phyloP scores from a whole-genome alignment of 1,284 basidiomycete species.

The Cerioporus squamosus region DNA sequence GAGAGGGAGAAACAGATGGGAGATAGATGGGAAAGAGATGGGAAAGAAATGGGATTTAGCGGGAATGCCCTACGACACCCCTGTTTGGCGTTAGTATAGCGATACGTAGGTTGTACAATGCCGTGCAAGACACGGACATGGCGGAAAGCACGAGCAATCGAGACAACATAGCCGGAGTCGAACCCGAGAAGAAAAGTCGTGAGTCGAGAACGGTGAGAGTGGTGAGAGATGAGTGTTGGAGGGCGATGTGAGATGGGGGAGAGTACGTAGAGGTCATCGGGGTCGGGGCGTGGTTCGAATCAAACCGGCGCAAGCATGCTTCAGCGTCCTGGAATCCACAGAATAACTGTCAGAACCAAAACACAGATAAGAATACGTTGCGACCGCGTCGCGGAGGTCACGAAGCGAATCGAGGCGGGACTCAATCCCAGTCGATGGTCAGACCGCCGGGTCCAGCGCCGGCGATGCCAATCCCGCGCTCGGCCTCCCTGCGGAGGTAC shows the following conservation, averaged over 20 bases:
- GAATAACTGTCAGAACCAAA: conserved; percentile 15
- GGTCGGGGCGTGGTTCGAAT: neutral
- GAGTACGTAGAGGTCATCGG: too few species aligned
- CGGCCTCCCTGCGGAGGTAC: conserved; percentile 81
- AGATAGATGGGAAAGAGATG: neutral
- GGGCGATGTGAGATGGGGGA: neutral
- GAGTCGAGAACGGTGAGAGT: neutral
- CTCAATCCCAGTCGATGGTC: conserved; percentile 75
- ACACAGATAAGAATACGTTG: neutral
- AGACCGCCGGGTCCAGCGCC: conserved; percentile 63
- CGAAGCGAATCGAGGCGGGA: neutral
- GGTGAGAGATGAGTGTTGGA: neutral
- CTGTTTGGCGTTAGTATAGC: conserved; percentile 14
- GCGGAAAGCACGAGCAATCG: conserved; percentile 1
- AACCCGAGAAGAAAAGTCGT: neutral
- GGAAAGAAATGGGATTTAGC: neutral
- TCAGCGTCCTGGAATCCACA: conserved; percentile 5
- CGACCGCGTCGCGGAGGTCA: neutral
- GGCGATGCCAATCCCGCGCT: conserved; percentile 71
- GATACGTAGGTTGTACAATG: conserved; percentile 18
- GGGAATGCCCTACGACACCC: conserved; percentile 34
- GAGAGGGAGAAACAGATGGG: neutral
- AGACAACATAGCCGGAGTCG: neutral
- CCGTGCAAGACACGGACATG: conserved; percentile 10
- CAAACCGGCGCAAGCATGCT: neutral